A percentile compares a stretch with the other conserved stretches of the same genome.
Conservation (phyloP, 1,284 basidiomycete genomes). For the Amylostereum areolatum region DNA sequence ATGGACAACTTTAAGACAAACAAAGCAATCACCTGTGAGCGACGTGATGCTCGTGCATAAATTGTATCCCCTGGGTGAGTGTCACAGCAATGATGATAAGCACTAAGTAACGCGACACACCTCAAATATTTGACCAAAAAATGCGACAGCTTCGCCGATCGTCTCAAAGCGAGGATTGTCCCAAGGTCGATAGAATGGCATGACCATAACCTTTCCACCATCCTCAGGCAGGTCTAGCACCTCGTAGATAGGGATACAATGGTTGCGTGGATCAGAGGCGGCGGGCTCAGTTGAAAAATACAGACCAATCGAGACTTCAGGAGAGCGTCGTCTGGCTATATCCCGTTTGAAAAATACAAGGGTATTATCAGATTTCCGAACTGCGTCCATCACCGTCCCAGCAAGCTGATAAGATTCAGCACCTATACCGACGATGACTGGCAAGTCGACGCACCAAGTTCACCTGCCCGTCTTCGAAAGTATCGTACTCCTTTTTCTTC, state of each 20-base stretch:
- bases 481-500: no score
- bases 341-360: conserved; percentile 18
- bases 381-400: conserved; percentile 6
- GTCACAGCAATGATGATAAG: background rate
- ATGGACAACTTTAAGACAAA: no score
- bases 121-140: conserved; percentile 26
- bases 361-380: conserved; percentile 10
- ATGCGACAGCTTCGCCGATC: conserved; percentile 20
- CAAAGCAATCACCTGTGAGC: conserved; percentile 28
- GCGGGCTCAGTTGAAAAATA: conserved; percentile 11
- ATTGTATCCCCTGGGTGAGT: conserved; percentile 27
- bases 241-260: conserved; percentile 19
- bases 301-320: conserved; percentile 10
- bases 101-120: conserved; percentile 14
- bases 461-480: no score
- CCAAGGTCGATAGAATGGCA: conserved; percentile 17
- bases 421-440: no score
- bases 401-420: background rate
- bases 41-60: conserved; percentile 31
- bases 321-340: background rate
- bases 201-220: conserved; percentile 13
- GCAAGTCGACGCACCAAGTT: no score
- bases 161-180: conserved; percentile 16
- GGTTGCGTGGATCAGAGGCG: conserved; percentile 13
- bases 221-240: conserved; percentile 10